These are phyloP conservation scores for Tylopilus sp. DNA, from an alignment of 768 basidiomycete genomes.

Conservation along the genomic window DNA sequence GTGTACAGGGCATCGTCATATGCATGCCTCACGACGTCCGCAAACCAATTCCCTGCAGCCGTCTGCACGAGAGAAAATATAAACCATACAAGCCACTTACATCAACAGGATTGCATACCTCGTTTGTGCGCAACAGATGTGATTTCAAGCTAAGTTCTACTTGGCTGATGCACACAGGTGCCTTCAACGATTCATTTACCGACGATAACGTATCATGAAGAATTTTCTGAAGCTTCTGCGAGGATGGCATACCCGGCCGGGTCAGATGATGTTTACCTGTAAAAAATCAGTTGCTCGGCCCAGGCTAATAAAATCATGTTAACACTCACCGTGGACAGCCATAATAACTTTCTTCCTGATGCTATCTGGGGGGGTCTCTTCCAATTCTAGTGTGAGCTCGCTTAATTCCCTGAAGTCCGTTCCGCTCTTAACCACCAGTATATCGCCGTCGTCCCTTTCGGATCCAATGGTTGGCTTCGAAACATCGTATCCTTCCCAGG, in stretches of 20 bases:
- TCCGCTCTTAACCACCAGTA: constrained; percentile 80
- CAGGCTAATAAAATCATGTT: not conserved
- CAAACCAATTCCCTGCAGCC: constrained; percentile 76
- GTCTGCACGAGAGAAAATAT: constrained; percentile 39
- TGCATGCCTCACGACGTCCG: constrained; percentile 78
- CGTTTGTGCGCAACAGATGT: constrained; percentile 63
- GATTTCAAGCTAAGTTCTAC: constrained; percentile 72
- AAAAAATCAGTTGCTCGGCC: not conserved
- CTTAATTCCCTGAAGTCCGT: constrained; percentile 88
- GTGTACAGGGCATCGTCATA: constrained; percentile 70
- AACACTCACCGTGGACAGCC: constrained; percentile 50
- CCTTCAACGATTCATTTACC: constrained; percentile 66
- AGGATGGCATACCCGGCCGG: constrained; percentile 56
- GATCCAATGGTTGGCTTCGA: constrained; percentile 54
- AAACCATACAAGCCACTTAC: not conserved
- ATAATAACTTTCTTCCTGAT: constrained; percentile 64
- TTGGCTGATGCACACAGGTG: constrained; percentile 70
- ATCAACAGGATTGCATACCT: constrained; percentile 44
- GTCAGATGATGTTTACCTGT: constrained; percentile 66
- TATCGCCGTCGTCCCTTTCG: constrained; percentile 68
- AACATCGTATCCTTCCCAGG: constrained; percentile 66
- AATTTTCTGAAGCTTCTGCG: constrained; percentile 52
- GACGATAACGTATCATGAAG: constrained; percentile 62
- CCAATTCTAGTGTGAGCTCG: constrained; percentile 63
- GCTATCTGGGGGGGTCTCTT: constrained; percentile 56